Conservation (phyloP, 1,284 basidiomycete species). For the Trichosporon faecale region DNA sequence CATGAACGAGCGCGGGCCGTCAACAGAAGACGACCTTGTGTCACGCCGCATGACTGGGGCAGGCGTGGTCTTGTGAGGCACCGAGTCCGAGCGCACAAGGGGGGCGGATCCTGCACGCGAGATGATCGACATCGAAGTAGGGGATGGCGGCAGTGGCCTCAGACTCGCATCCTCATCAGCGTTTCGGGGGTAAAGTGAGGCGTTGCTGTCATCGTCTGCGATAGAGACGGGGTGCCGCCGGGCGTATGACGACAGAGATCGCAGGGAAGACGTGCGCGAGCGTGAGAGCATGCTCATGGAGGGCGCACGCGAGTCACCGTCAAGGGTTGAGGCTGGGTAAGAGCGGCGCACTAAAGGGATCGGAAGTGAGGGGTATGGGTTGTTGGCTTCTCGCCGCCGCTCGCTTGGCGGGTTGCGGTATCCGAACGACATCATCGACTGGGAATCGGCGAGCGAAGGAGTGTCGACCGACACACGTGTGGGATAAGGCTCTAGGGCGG, state of each 20-base stretch:
- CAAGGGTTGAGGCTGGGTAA: constrained; percentile 32
- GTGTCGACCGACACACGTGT: constrained; percentile 18
- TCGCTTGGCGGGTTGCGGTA: constrained; percentile 26
- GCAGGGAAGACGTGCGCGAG: constrained; percentile 34
- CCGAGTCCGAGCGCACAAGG: constrained; percentile 18
- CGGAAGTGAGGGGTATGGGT: constrained; percentile 48
- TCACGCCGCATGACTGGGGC: constrained; percentile 9
- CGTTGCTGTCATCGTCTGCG: constrained; percentile 23
- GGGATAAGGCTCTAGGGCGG: not conserved
- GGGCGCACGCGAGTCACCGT: constrained; percentile 28
- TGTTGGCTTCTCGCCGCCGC: constrained; percentile 39
- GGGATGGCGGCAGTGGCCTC: constrained; percentile 80
- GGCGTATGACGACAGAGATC: constrained; percentile 25
- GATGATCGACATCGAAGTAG: constrained; percentile 54
- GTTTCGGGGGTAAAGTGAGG: constrained; percentile 50
- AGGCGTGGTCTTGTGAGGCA: constrained; percentile 1
- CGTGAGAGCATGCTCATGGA: constrained; percentile 31
- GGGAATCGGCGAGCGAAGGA: constrained; percentile 33
- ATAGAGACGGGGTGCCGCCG: constrained; percentile 23
- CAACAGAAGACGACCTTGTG: constrained; percentile 18
- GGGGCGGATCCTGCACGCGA: constrained; percentile 31
- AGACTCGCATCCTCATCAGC: constrained; percentile 87
- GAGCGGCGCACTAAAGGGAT: constrained; percentile 30
- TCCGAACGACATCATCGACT: constrained; percentile 41
- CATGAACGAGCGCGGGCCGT: constrained; percentile 20